These are phyloP conservation scores for Penicillium paradoxum DNA, from an alignment of 495 filamentous ascomycete genomes.

Conservation along the genomic window DNA sequence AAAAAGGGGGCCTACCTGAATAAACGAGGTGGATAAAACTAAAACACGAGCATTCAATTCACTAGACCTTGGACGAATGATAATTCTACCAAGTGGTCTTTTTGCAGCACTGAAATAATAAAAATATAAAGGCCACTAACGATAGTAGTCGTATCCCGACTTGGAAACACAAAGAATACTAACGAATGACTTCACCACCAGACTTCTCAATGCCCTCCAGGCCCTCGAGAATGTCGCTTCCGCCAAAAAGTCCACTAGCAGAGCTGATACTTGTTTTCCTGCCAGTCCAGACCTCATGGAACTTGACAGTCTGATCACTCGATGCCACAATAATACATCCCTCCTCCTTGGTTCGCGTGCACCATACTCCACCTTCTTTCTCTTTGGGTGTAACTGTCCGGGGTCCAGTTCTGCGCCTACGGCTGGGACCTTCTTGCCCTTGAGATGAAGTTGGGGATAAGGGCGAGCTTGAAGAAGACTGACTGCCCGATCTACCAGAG, in stretches of 20 bases:
- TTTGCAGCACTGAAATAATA: neutral
- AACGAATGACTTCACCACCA: constrained; percentile 46
- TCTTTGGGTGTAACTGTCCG: constrained; percentile 32
- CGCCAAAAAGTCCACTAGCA: constrained; percentile 66
- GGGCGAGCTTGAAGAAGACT: neutral
- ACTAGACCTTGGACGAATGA: neutral
- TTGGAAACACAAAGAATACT: constrained; percentile 6
- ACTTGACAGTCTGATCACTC: constrained; percentile 91
- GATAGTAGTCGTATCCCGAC: neutral
- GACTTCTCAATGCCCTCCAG: constrained; percentile 81
- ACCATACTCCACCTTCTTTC: constrained; percentile 50
- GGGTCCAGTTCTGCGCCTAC: neutral
- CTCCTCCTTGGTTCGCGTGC: constrained; percentile 62
- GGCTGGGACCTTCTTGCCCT: neutral
- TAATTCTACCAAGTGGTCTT: neutral
- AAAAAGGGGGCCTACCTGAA: too few relatives aligned
- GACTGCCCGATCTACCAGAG: constrained; percentile 10
- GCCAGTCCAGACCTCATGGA: constrained; percentile 88
- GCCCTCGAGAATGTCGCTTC: constrained; percentile 82
- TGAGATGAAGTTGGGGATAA: neutral
- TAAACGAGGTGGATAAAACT: too few relatives aligned
- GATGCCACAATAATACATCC: constrained; percentile 93
- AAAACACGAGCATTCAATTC: neutral
- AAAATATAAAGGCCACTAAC: constrained; percentile 3
- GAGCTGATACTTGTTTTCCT: constrained; percentile 51